phyloP scores from a whole-genome alignment of 768 basidiomycete genomes.

The Leccinum pellstonianum region DNA sequence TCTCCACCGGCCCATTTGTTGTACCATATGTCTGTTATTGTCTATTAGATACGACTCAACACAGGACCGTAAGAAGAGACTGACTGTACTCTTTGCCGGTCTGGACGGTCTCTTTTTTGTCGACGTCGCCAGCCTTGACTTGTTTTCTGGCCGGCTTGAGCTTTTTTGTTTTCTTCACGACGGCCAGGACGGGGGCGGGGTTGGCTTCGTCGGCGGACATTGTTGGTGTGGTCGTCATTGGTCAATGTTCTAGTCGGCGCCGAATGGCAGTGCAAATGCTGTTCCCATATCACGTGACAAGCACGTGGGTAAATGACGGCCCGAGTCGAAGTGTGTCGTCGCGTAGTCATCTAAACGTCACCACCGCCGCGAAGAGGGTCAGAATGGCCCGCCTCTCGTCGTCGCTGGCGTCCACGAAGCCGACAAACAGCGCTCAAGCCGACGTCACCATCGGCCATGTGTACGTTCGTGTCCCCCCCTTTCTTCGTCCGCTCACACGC shows the following conservation, averaged over 20 bases:
- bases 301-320: slow-evolving; percentile 21
- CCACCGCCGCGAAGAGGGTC: slow-evolving; percentile 7
- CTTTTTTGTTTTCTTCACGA: slow-evolving; percentile 50
- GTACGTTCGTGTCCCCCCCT: slow-evolving; percentile 38
- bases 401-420: slow-evolving; percentile 42
- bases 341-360: slow-evolving; percentile 9
- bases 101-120: slow-evolving; percentile 84
- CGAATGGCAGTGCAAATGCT: neutral
- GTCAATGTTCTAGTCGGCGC: slow-evolving; percentile 6
- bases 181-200: slow-evolving; percentile 10
- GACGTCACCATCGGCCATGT: slow-evolving; percentile 60
- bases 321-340: slow-evolving; percentile 12
- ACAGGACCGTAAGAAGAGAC: slow-evolving; percentile 30
- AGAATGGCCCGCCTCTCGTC: slow-evolving; percentile 49
- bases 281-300: slow-evolving; percentile 21
- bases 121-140: slow-evolving; percentile 86
- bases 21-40: slow-evolving; percentile 85
- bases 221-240: neutral
- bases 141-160: slow-evolving; percentile 92
- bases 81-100: slow-evolving; percentile 96
- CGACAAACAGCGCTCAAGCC: slow-evolving; percentile 42
- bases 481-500: neutral
- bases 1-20: slow-evolving; percentile 99
- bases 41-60: slow-evolving; percentile 6
- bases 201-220: slow-evolving; percentile 35